phyloP scores from a whole-genome alignment of 192 early-diverging fungal species.

The Dispira simplex region DNA sequence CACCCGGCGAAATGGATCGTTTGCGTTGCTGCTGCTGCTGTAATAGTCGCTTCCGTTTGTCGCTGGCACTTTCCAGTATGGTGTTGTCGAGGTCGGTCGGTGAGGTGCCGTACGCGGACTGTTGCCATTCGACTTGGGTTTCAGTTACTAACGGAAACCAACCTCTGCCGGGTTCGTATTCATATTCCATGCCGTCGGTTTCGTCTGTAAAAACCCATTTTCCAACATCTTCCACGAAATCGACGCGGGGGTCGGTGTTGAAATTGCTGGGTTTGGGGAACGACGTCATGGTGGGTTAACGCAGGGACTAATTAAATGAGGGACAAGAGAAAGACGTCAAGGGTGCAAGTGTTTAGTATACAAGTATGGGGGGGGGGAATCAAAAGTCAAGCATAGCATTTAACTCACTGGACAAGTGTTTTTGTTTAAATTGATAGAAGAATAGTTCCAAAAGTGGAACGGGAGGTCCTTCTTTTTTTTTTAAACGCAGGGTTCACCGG shows the following conservation, averaged over 20 bases:
- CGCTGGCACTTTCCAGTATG: not conserved
- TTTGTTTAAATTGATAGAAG: too few relatives aligned
- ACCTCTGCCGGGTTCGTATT: conserved; percentile 60
- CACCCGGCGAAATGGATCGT: not conserved
- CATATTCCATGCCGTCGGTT: conserved; percentile 56
- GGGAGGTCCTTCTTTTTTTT: too few relatives aligned
- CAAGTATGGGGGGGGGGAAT: too few relatives aligned
- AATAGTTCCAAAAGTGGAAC: too few relatives aligned
- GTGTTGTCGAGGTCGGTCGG: too few relatives aligned
- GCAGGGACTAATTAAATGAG: too few relatives aligned
- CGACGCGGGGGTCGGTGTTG: conserved; percentile 35
- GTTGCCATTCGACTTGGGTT: conserved; percentile 23
- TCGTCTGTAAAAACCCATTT: conserved; percentile 67
- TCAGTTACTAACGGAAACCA: conserved; percentile 78
- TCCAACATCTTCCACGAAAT: conserved; percentile 50
- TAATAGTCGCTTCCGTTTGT: conserved; percentile 17
- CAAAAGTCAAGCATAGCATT: too few relatives aligned
- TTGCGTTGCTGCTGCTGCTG: conserved; percentile 12
- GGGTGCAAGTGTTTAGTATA: too few relatives aligned
- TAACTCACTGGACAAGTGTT: too few relatives aligned
- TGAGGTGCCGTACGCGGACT: conserved; percentile 19
- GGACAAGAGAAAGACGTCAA: too few relatives aligned
- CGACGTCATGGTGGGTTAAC: conserved; percentile 7
- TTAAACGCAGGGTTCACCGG: too few relatives aligned
- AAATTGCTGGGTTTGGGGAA: conserved; percentile 28